Evolutionary conservation across 371 early-diverging fungal species (phyloP), one percentile per base, ranked within the genome.

Genomic region (Dichotomocladium elegans): DNA sequence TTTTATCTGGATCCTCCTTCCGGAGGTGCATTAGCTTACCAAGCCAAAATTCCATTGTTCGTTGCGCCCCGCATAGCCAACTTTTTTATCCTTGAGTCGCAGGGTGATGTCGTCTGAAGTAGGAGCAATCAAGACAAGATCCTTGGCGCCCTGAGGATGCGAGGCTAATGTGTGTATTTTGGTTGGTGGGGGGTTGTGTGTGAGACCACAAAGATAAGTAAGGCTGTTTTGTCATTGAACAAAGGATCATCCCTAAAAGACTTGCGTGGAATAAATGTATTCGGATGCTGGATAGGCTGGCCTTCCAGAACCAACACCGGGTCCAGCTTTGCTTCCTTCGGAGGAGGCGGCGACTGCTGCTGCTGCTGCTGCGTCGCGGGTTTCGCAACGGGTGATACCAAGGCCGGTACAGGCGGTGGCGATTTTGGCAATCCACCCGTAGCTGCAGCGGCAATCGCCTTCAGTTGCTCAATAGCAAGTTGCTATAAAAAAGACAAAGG

Each of bases 81-180:
- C 24, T 17, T 22, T 15, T n/a, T 29, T 44, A n/a, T 31, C 43
- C 21, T 50, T 53, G 26, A 65, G 57, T 19, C 60, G 68, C 24
- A 61, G 51, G 3, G 66, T 70, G 4, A 60, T 51, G 21, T 63
- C 48, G 25, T 64, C 69, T 3, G 66, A 54, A 33, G 73, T 68
- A 37, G 73, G 73, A 24, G 73, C 61, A 10, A 72, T 37, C 6
- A 63, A 58, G 27, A 60, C 63, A n/a, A 72, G 53, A 22, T 66
- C 45, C 29, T 55, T 41, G 27, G 45, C 31, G 12, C 14, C 19
- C 21, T 25, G 51, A 15, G 51, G 51, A 47, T 53, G 53, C 24
- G 29, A 19, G 25, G 19, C 45, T 25, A 43, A 17, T n/a, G n/a
- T n/a, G n/a, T n/a, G n/a, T n/a, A n/a, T n/a, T n/a, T 8, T 21